Evolutionary conservation across 1,284 basidiomycete species (phyloP).

Genomic region (Caloboletus inedulis): DNA sequence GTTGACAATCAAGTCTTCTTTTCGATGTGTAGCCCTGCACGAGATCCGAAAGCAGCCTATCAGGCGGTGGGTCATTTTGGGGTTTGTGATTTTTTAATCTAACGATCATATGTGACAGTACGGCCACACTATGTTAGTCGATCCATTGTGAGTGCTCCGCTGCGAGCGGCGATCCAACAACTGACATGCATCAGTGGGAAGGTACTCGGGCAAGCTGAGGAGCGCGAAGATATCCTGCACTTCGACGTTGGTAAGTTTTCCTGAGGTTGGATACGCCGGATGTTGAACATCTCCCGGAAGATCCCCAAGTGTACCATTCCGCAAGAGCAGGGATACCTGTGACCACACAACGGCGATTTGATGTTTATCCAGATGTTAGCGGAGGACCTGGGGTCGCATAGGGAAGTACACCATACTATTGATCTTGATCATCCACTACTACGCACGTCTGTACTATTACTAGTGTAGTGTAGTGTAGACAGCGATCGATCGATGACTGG

Average conservation of each 20-base stretch:
- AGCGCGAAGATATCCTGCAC: conserved; percentile 80
- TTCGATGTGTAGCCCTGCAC: conserved; percentile 93
- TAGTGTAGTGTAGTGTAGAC: not conserved
- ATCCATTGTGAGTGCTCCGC: conserved; percentile 68
- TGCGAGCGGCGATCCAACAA: not conserved
- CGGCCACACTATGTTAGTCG: conserved; percentile 87
- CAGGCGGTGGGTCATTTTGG: conserved; percentile 66
- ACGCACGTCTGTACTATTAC: not conserved
- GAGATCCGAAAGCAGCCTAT: conserved; percentile 77
- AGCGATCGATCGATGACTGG: not conserved
- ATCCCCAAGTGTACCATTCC: conserved; percentile 64
- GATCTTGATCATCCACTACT: not conserved
- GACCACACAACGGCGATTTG: conserved; percentile 85
- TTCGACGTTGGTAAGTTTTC: conserved; percentile 72
- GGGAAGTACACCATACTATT: not conserved
- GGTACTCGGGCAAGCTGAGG: conserved; percentile 74
- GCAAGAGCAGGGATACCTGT: conserved; percentile 85
- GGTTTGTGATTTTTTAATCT: not conserved
- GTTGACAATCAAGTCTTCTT: conserved; percentile 96
- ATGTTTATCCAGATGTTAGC: conserved; percentile 82
- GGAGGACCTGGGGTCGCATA: not conserved
- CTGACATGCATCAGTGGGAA: conserved; percentile 57
- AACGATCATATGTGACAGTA: conserved; percentile 50
- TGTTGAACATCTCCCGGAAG: conserved; percentile 40
- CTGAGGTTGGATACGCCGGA: not conserved